Percentiles rank a stretch among this genome's conserved stretches.
Conservation (phyloP, 2,329 filamentous ascomycete genomes). For the Aspergillus quadricinctus region DNA sequence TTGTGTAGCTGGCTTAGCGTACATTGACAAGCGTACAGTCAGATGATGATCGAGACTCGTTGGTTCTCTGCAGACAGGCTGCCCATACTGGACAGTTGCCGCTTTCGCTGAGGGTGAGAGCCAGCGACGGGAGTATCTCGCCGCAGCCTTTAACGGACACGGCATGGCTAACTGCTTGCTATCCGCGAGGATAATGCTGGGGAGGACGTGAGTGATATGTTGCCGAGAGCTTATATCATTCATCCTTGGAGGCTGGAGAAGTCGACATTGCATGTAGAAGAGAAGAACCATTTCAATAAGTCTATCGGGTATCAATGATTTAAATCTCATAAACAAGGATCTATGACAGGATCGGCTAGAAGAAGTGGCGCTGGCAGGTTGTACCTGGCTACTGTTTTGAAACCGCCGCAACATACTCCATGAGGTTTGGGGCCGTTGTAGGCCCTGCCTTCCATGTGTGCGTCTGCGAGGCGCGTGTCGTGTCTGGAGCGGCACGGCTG, state of each 20-base stretch:
- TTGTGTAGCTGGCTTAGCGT: neutral
- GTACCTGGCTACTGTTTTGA: conserved; percentile 8
- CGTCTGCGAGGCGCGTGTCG: conserved; percentile 10
- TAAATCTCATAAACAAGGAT: neutral
- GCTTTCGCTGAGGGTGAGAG: conserved; percentile 31
- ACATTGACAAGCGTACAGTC: neutral
- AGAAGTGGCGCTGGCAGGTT: neutral
- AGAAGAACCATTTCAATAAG: neutral
- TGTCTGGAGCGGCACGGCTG: conserved; percentile 5
- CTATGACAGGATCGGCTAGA: conserved; percentile 1
- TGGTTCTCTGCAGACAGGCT: conserved; percentile 42
- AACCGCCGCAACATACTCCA: conserved; percentile 23
- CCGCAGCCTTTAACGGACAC: conserved; percentile 63
- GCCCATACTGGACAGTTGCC: conserved; percentile 49
- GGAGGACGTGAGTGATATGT: neutral
- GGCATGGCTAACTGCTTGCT: conserved; percentile 57
- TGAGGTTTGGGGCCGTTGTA: conserved; percentile 11
- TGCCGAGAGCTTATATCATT: too few species aligned
- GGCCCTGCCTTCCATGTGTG: conserved; percentile 21
- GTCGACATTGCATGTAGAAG: neutral
- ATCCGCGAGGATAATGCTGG: conserved; percentile 26
- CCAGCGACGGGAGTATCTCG: conserved; percentile 45
- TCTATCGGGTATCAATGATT: neutral
- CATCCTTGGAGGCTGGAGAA: neutral
- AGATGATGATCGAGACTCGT: conserved; percentile 4